phyloP scores from a whole-genome alignment of 768 basidiomycete species.

The Clavaria fumosa region DNA sequence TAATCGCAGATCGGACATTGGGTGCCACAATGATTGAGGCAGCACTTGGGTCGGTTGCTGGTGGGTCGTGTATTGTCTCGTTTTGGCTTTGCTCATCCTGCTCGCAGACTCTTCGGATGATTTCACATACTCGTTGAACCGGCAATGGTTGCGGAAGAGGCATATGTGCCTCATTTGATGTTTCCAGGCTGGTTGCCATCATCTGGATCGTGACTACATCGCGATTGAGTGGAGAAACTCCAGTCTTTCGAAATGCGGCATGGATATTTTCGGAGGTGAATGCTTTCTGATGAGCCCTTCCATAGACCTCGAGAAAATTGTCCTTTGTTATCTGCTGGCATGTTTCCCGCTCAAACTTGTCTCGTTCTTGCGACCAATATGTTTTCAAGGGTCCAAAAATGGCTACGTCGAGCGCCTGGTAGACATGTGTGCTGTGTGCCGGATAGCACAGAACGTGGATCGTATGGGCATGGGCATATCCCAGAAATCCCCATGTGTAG shows the following conservation, averaged over 20 bases:
- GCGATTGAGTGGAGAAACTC: not conserved
- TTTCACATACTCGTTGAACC: not conserved
- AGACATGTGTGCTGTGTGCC: slow-evolving; percentile 15
- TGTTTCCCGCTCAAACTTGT: too few relatives aligned
- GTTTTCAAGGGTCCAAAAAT: slow-evolving; percentile 9
- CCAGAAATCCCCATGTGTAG: slow-evolving; percentile 15
- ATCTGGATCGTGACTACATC: not conserved
- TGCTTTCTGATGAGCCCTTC: not conserved
- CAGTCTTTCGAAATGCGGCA: not conserved
- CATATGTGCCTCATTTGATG: not conserved
- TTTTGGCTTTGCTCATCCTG: not conserved
- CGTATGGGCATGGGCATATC: slow-evolving; percentile 14
- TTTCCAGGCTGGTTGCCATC: not conserved
- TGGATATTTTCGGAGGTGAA: not conserved
- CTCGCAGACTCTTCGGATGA: too few relatives aligned
- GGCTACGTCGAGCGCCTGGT: slow-evolving; percentile 12
- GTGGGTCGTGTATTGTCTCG: not conserved
- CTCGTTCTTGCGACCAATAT: slow-evolving; percentile 9
- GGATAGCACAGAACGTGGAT: slow-evolving; percentile 20
- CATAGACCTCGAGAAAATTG: slow-evolving; percentile 17
- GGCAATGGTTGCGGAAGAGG: not conserved
- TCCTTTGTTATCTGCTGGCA: slow-evolving; percentile 10
- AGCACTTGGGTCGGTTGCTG: not conserved
- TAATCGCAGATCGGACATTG: too few relatives aligned
- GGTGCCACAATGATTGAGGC: too few relatives aligned